phyloP scores from a whole-genome alignment of 352 stramenopile species.

The Pythium utonaiense region DNA sequence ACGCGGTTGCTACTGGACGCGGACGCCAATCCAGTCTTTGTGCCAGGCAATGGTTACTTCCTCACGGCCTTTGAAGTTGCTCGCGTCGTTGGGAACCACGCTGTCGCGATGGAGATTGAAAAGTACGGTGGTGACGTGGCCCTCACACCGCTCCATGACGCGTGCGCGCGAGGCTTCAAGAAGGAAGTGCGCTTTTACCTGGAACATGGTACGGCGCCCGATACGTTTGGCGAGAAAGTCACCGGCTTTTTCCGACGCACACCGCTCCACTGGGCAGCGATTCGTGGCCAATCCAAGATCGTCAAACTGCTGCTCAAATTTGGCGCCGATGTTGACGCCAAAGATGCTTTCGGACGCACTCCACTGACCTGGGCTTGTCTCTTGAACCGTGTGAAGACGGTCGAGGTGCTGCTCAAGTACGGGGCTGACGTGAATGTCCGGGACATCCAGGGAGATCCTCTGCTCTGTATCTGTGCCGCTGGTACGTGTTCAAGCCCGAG shows the following conservation, averaged over 20 bases:
- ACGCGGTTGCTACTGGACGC: constrained; percentile 59
- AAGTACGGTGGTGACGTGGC: constrained; percentile 77
- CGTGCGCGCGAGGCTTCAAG: constrained; percentile 47
- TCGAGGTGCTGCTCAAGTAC: constrained; percentile 51
- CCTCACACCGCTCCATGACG: constrained; percentile 71
- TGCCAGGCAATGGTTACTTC: constrained; percentile 54
- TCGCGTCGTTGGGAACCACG: constrained; percentile 55
- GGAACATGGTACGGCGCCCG: constrained; percentile 58
- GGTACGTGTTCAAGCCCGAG: constrained; percentile 28
- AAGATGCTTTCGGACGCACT: constrained; percentile 69
- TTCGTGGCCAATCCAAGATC: constrained; percentile 55
- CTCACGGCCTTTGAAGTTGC: constrained; percentile 73
- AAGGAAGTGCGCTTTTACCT: constrained; percentile 64
- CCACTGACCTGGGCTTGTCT: constrained; percentile 69
- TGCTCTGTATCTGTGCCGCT: constrained; percentile 65
- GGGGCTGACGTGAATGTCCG: constrained; percentile 56
- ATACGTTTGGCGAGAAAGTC: constrained; percentile 69
- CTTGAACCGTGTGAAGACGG: constrained; percentile 57
- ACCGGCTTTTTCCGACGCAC: constrained; percentile 63
- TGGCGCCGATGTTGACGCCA: constrained; percentile 49
- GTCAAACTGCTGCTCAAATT: constrained; percentile 64
- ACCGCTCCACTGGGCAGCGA: constrained; percentile 77
- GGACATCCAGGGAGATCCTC: constrained; percentile 57
- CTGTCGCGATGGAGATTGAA: constrained; percentile 65
- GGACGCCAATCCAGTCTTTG: constrained; percentile 60